Percentiles rank a stretch among this genome's conserved stretches.
Conservation (phyloP, 768 basidiomycete genomes). For the Kwoniella mangroviensis region DNA sequence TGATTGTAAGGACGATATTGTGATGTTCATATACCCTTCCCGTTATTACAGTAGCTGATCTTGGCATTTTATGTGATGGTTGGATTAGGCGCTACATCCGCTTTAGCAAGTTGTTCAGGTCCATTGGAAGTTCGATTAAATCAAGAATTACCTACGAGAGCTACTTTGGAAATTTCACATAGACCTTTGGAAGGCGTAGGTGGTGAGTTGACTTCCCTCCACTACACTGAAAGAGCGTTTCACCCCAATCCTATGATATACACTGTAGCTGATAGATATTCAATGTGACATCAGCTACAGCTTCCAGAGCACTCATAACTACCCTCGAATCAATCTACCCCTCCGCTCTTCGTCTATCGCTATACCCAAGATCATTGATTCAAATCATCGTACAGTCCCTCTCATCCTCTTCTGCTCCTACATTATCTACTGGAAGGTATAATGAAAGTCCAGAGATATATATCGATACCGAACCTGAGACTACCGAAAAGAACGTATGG, state of each 20-base stretch:
- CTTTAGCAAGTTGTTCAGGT: constrained; percentile 57
- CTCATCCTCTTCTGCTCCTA: constrained; percentile 33
- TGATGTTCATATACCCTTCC: too few species aligned
- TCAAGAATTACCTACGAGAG: constrained; percentile 58
- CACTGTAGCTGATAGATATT: too few species aligned
- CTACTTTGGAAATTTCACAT: constrained; percentile 59
- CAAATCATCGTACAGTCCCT: constrained; percentile 60
- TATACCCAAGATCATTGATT: constrained; percentile 59
- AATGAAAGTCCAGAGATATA: neutral
- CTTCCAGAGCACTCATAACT: constrained; percentile 51
- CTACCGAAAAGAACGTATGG: constrained; percentile 27
- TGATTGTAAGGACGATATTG: too few species aligned
- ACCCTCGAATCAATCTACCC: constrained; percentile 50
- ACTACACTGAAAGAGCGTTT: too few species aligned
- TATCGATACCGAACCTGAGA: constrained; percentile 7
- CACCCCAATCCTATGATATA: too few species aligned
- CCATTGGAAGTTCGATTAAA: constrained; percentile 59
- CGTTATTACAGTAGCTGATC: constrained; percentile 3
- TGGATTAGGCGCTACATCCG: constrained; percentile 51
- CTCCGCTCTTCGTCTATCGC: constrained; percentile 54
- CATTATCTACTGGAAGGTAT: constrained; percentile 23
- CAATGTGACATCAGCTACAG: constrained; percentile 46
- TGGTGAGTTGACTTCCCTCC: constrained; percentile 38
- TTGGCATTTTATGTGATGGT: neutral
- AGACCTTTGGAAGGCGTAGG: constrained; percentile 56